Evolutionary conservation across 2,329 filamentous ascomycete genomes (phyloP).

Genomic region (Aureobasidium uvarum): DNA sequence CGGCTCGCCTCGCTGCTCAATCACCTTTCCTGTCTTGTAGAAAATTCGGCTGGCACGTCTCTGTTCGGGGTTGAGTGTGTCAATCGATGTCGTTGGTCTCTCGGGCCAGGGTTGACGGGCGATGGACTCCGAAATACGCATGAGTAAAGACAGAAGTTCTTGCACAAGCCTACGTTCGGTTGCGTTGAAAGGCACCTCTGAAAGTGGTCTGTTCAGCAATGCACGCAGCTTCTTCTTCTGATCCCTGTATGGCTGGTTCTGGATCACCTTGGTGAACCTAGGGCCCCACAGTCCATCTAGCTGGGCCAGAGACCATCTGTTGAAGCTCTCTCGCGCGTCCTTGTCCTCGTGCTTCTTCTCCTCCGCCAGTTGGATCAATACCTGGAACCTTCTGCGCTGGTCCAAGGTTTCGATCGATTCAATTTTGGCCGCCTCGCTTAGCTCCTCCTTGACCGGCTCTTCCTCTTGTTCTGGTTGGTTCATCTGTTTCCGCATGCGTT

Average conservation of each 20-base stretch:
- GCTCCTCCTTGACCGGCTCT: background rate
- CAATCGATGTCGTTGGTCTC: background rate
- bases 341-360: background rate
- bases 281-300: background rate
- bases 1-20: background rate
- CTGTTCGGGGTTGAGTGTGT: background rate
- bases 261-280: background rate
- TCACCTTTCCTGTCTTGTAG: background rate
- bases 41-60: too few species aligned
- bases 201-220: background rate
- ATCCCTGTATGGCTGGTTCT: background rate
- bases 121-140: background rate
- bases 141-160: background rate
- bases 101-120: background rate
- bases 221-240: background rate
- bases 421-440: background rate
- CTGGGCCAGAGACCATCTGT: background rate
- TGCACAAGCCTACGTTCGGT: background rate
- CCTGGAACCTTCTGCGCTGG: background rate
- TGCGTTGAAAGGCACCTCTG: background rate
- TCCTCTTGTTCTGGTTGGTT: background rate
- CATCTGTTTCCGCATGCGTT: background rate
- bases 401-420: background rate
- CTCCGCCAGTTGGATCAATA: background rate
- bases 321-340: background rate